Conservation (phyloP, 1,284 basidiomycete species). For the Xerocomus nothofagi region DNA sequence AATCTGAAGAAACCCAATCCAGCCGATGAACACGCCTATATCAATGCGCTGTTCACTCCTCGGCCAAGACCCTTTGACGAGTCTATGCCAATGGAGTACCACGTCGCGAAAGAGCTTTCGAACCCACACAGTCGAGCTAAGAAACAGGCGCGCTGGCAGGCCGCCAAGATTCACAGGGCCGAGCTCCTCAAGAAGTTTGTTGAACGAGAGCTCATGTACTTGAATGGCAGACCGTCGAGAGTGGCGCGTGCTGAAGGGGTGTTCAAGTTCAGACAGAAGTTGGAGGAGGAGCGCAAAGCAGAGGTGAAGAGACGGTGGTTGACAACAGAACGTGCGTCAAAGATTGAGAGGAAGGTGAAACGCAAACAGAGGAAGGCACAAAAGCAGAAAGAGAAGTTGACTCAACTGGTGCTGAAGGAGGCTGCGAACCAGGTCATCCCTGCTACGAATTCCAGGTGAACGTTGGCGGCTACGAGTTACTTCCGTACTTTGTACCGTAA, state of each 20-base stretch:
- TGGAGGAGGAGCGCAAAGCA: constrained; percentile 58
- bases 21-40: constrained; percentile 57
- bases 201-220: constrained; percentile 51
- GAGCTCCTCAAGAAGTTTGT: constrained; percentile 54
- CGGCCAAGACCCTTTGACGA: constrained; percentile 42
- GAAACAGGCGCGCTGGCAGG: constrained; percentile 73
- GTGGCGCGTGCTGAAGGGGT: constrained; percentile 70
- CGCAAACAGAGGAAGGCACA: constrained; percentile 61
- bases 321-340: constrained; percentile 43
- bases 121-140: constrained; percentile 80
- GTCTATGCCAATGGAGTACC: constrained; percentile 61
- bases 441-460: too few species aligned
- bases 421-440: constrained; percentile 72
- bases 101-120: constrained; percentile 65
- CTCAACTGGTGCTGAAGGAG: constrained; percentile 56
- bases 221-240: constrained; percentile 54
- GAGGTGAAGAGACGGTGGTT: constrained; percentile 61
- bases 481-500: too few species aligned
- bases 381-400: constrained; percentile 60
- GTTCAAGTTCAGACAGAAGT: constrained; percentile 65
- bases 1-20: constrained; percentile 40
- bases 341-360: constrained; percentile 46
- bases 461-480: neutral
- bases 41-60: constrained; percentile 55
- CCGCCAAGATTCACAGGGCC: constrained; percentile 47